Percentiles rank a stretch among this genome's conserved stretches.
Conservation (phyloP, 1,284 basidiomycete species). For the Cerrena zonata region DNA sequence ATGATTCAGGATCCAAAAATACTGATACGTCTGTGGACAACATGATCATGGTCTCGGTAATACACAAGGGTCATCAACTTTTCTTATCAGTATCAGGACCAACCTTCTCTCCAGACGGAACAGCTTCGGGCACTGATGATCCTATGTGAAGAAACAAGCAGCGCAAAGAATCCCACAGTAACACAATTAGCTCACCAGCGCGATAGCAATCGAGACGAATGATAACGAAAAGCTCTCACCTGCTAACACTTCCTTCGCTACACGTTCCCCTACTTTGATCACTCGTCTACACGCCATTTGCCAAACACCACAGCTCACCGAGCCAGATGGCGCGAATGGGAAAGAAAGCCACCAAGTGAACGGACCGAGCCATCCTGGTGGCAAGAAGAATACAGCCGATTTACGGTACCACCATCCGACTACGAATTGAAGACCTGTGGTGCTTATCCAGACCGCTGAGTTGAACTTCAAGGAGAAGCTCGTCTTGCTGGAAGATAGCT, state of each 20-base stretch:
- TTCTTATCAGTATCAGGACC: slow-evolving; percentile 13
- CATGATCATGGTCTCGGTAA: neutral
- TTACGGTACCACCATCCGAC: slow-evolving; percentile 87
- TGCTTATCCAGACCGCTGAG: slow-evolving; percentile 70
- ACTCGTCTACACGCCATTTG: slow-evolving; percentile 83
- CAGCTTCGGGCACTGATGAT: slow-evolving; percentile 11
- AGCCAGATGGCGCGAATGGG: slow-evolving; percentile 81
- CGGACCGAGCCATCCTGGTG: slow-evolving; percentile 81
- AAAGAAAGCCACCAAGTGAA: slow-evolving; percentile 77
- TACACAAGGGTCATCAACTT: slow-evolving; percentile 6
- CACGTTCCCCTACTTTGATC: slow-evolving; percentile 62
- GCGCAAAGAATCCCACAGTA: too few species aligned
- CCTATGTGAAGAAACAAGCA: neutral
- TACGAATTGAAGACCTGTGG: slow-evolving; percentile 77
- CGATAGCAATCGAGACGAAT: neutral
- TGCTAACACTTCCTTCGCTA: slow-evolving; percentile 51
- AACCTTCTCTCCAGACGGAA: slow-evolving; percentile 12
- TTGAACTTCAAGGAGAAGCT: slow-evolving; percentile 75
- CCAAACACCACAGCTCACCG: slow-evolving; percentile 86
- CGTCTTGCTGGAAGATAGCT: slow-evolving; percentile 59
- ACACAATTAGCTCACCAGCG: slow-evolving; percentile 2
- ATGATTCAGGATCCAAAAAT: too few species aligned
- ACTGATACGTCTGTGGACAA: too few species aligned
- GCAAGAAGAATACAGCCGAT: slow-evolving; percentile 86
- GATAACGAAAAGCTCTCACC: slow-evolving; percentile 11